Conservation (phyloP, 2,329 filamentous ascomycete genomes). For the Verticillium tricorpus region DNA sequence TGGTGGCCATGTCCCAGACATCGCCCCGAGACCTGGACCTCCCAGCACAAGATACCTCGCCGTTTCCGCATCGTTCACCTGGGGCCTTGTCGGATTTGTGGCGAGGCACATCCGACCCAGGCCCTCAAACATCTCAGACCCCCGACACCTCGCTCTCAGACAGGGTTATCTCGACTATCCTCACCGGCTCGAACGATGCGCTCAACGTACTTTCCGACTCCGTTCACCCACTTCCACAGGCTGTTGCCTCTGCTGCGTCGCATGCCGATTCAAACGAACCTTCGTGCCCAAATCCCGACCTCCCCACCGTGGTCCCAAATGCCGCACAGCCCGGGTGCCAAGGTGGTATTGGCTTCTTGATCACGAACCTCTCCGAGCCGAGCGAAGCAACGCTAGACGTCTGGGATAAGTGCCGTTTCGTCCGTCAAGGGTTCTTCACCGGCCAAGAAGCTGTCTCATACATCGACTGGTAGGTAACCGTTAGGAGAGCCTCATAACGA, state of each 20-base stretch:
- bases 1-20: no score
- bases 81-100: no score
- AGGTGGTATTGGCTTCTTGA: slow-evolving; percentile 4
- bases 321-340: not conserved
- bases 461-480: slow-evolving; percentile 15
- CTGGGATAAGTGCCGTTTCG: slow-evolving; percentile 19
- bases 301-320: not conserved
- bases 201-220: slow-evolving; percentile 5
- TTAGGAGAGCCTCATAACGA: no score
- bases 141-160: slow-evolving; percentile 1
- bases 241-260: slow-evolving; percentile 3
- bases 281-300: not conserved
- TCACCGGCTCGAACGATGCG: slow-evolving; percentile 6
- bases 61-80: no score
- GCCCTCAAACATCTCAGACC: not conserved
- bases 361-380: slow-evolving; percentile 12
- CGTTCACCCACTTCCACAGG: not conserved
- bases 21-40: no score
- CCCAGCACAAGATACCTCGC: no score
- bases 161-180: slow-evolving; percentile 3
- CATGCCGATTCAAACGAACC: no score
- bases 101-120: no score
- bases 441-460: slow-evolving; percentile 21
- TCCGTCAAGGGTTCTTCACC: slow-evolving; percentile 19
- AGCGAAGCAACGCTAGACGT: slow-evolving; percentile 15